phyloP scores from a whole-genome alignment of 176 grass and related monocot genomes.

The Aegilops tauschii region DNA sequence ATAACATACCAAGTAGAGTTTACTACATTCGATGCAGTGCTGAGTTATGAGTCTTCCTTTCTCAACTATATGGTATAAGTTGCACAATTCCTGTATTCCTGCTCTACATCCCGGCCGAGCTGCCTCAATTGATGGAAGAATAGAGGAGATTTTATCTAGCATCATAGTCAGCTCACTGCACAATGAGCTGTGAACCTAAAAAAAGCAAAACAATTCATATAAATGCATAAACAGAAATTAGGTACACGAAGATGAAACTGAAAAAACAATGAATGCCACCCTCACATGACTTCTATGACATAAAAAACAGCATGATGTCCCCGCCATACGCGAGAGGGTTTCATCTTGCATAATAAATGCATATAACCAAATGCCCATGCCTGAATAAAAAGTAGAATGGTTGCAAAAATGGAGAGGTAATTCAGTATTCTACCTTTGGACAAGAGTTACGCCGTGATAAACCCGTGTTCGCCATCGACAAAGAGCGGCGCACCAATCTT shows the following conservation, averaged over 20 bases:
- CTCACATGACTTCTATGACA: not conserved
- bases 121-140: conserved; percentile 90
- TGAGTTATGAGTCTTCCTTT: conserved; percentile 72
- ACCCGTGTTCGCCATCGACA: conserved; percentile 28
- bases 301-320: not conserved
- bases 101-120: conserved; percentile 70
- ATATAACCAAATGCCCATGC: not conserved
- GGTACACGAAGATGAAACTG: not conserved
- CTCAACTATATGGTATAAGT: conserved; percentile 71
- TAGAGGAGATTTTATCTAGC: conserved; percentile 64
- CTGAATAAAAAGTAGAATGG: not conserved
- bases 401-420: not conserved
- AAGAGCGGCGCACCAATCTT: not conserved
- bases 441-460: conserved; percentile 33
- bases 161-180: conserved; percentile 68
- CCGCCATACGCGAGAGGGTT: not conserved
- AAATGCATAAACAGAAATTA: conserved; percentile 7
- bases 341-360: not conserved
- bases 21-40: conserved; percentile 78
- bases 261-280: not conserved
- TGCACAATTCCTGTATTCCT: conserved; percentile 89
- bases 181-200: conserved; percentile 70
- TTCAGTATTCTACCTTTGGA: conserved; percentile 38
- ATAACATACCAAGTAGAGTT: conserved; percentile 84
- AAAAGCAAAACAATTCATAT: conserved; percentile 11